Base-by-base conservation (phyloP, 208 protist genomes). In the Eutreptiella sp. region DNA sequence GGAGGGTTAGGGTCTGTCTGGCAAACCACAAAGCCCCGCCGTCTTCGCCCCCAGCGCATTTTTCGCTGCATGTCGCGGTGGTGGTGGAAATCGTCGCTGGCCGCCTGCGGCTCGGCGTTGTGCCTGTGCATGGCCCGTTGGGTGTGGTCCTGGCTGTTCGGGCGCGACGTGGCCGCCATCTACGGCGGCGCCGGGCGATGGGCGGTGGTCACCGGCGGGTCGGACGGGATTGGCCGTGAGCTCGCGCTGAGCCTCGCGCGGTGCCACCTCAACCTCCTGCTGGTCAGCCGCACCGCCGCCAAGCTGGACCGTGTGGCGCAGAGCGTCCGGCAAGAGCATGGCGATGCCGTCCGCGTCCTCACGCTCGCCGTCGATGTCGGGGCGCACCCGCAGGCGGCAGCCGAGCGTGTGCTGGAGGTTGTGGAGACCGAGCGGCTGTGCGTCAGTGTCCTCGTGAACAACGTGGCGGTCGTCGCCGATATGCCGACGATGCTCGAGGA, bases 181-280 rank as follows among this genome's bases (percentile, higher is more conserved):
- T n/a, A n/a, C n/a, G n/a, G n/a, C n/a, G n/a, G n/a, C n/a, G n/a
- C n/a, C n/a, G n/a, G n/a, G n/a, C n/a, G n/a, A n/a, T 92, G 83
- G 81, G 84, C 81, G 11, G 84, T 96, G 34, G 86, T 96, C 16
- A 96, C 91, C 26, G 91, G 91, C 33, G 89, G 88, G 3, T 88
- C 85, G 29, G 89, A 94, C 76, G 92, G 92, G 42, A 95, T 96
- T 53, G 91, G 91, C 27, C 76, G 76, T 53, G 91, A 83, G 4
- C 87, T 92, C 77, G 62, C 84, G 23, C 28, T 90, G 19, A 84
- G 92, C 54, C 79, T 96, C 9, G 87, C 82, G 4, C 79, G 70
- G 46, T 79, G 79, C 46, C 85, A 85, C 33, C 85, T 94, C 60
- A 94, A 92, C 62, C 68, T 95, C 19, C 75, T 88, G 42, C 69